These are phyloP conservation scores for Nannochloris sp. DNA, from an alignment of 139 green algal species.

Conservation along the genomic window DNA sequence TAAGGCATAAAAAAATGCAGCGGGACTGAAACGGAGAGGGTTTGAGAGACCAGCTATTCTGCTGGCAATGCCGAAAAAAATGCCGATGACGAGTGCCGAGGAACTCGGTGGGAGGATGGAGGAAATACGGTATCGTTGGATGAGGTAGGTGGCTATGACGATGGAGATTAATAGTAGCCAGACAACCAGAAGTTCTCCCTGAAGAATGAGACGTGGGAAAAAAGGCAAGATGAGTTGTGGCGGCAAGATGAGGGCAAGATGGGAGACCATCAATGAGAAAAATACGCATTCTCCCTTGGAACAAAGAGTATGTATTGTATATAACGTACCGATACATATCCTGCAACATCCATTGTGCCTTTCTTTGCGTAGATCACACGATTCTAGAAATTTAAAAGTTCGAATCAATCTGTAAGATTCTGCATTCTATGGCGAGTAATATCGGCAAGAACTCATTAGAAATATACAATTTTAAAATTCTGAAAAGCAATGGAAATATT, in stretches of 20 bases:
- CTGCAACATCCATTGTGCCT: no score
- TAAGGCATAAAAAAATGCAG: slow-evolving; percentile 51
- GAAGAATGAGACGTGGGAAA: background rate
- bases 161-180: slow-evolving; percentile 43
- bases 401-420: no score
- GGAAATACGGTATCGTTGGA: slow-evolving; percentile 34
- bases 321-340: slow-evolving; percentile 6
- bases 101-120: slow-evolving; percentile 33
- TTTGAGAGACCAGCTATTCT: slow-evolving; percentile 25
- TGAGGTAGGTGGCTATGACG: slow-evolving; percentile 39
- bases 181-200: slow-evolving; percentile 39
- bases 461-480: background rate
- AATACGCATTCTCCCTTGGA: no score
- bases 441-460: background rate
- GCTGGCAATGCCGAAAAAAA: slow-evolving; percentile 14
- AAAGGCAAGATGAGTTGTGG: no score
- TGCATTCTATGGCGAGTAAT: no score
- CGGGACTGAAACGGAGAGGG: slow-evolving; percentile 37
- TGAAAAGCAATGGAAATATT: background rate
- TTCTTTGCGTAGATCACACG: no score
- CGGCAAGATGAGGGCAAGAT: no score
- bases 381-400: no score
- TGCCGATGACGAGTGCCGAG: slow-evolving; percentile 43
- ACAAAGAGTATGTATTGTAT: no score
- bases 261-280: no score